A percentile compares a stretch with the other conserved stretches of the same genome.
These are phyloP conservation scores for Musa beccarii DNA, from an alignment of 176 grass and related monocot genomes.

Conservation along the genomic window DNA sequence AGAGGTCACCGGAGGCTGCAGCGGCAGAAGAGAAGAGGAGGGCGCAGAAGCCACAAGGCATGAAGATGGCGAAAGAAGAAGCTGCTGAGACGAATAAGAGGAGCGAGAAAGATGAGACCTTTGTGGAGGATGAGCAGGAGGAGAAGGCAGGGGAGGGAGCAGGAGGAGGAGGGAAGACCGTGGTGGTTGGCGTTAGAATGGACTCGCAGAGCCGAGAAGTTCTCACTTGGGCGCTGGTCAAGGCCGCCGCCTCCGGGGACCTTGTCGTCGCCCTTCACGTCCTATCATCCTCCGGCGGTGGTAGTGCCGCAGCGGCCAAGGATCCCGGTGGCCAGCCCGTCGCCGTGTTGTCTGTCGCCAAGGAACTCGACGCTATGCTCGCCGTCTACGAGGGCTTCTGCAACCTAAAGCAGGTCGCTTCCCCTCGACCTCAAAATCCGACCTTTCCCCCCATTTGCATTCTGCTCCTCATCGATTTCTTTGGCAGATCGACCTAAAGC, in stretches of 20 bases:
- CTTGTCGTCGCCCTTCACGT: slow-evolving; percentile 79
- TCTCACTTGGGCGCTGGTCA: slow-evolving; percentile 96
- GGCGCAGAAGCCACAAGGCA: neutral
- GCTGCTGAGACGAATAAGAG: neutral
- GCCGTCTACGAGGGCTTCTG: slow-evolving; percentile 81
- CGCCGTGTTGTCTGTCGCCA: slow-evolving; percentile 3
- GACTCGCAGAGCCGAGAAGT: slow-evolving; percentile 74
- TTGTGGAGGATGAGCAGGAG: neutral
- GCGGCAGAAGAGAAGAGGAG: no score
- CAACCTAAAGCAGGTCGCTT: slow-evolving; percentile 81
- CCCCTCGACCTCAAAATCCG: neutral
- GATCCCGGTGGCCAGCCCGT: neutral
- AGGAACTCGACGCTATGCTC: slow-evolving; percentile 73
- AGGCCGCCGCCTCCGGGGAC: slow-evolving; percentile 69
- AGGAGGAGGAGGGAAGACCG: slow-evolving; percentile 30
- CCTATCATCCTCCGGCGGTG: slow-evolving; percentile 25
- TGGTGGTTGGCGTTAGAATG: slow-evolving; percentile 67
- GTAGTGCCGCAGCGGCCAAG: neutral
- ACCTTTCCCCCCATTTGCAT: neutral
- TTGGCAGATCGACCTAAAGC: slow-evolving; percentile 74
- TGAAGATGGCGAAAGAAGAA: neutral
- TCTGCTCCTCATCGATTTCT: neutral
- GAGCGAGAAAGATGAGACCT: neutral
- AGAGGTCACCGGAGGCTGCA: no score
- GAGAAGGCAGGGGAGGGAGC: neutral